Percentiles rank a stretch among this genome's conserved stretches.
Conservation (phyloP, 1,284 basidiomycete species). For the Peniophora sp. region DNA sequence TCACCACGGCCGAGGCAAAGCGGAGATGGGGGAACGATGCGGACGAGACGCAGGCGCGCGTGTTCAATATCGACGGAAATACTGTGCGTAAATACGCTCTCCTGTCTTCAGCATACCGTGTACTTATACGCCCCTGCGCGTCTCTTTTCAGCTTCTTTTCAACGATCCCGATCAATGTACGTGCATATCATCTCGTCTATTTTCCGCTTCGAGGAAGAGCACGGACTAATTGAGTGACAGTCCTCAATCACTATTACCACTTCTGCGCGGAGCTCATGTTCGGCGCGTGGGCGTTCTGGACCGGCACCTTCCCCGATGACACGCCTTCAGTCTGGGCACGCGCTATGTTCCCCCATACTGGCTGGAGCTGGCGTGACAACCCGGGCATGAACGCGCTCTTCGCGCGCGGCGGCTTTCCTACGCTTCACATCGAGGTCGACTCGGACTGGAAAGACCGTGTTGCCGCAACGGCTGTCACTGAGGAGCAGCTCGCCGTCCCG, state of each 20-base stretch:
- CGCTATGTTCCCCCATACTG: conserved; percentile 57
- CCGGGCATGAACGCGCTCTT: conserved; percentile 72
- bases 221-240: conserved; percentile 17
- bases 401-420: conserved; percentile 70
- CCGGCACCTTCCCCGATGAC: conserved; percentile 35
- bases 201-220: neutral
- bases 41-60: conserved; percentile 33
- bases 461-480: conserved; percentile 30
- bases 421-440: conserved; percentile 56
- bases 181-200: conserved; percentile 7
- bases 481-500: conserved; percentile 17
- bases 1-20: conserved; percentile 53
- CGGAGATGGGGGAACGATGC: conserved; percentile 46
- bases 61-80: conserved; percentile 63
- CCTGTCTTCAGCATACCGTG: neutral
- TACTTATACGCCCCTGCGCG: neutral
- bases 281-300: conserved; percentile 67
- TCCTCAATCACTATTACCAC: conserved; percentile 79
- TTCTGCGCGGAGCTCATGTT: conserved; percentile 73
- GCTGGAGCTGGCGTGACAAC: conserved; percentile 61
- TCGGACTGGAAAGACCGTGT: conserved; percentile 66
- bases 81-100: conserved; percentile 39
- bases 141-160: conserved; percentile 38
- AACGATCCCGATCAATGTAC: conserved; percentile 59
- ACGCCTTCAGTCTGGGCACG: conserved; percentile 28